phyloP scores from a whole-genome alignment of 2,329 filamentous ascomycete species.

The Apiospora phragmitis region DNA sequence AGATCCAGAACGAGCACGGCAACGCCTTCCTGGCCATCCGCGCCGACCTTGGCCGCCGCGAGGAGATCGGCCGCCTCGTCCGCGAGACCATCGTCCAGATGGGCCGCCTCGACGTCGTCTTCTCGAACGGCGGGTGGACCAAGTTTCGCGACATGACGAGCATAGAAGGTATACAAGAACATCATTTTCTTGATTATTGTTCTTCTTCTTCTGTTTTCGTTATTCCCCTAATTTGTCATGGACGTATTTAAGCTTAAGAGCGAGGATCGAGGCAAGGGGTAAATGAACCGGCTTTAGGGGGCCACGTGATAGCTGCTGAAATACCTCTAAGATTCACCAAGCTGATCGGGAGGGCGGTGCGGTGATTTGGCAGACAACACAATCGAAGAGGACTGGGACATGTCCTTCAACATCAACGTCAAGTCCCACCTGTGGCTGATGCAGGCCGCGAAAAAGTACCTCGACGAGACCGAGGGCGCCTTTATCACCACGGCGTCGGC shows the following conservation, averaged over 20 bases:
- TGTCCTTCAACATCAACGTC: slow-evolving; percentile 61
- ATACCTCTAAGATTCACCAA: neutral
- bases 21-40: slow-evolving; percentile 52
- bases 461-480: slow-evolving; percentile 57
- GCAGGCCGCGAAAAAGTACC: slow-evolving; percentile 52
- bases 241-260: too few species aligned
- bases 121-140: slow-evolving; percentile 71
- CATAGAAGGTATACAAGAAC: slow-evolving; percentile 11
- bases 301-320: neutral
- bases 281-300: neutral
- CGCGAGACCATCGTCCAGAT: slow-evolving; percentile 58
- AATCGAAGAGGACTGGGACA: slow-evolving; percentile 61
- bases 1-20: slow-evolving; percentile 33
- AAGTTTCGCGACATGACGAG: slow-evolving; percentile 29
- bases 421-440: slow-evolving; percentile 63
- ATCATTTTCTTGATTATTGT: neutral
- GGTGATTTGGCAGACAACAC: slow-evolving; percentile 41
- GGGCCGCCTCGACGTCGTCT: slow-evolving; percentile 72
- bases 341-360: neutral
- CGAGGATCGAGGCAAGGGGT: neutral
- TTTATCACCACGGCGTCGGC: slow-evolving; percentile 67
- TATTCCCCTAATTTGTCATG: too few species aligned
- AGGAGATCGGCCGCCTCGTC: slow-evolving; percentile 61
- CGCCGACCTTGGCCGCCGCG: slow-evolving; percentile 64
- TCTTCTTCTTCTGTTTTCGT: neutral